phyloP scores from a whole-genome alignment of 176 grass and related monocot species.

The Juncus effusus region DNA sequence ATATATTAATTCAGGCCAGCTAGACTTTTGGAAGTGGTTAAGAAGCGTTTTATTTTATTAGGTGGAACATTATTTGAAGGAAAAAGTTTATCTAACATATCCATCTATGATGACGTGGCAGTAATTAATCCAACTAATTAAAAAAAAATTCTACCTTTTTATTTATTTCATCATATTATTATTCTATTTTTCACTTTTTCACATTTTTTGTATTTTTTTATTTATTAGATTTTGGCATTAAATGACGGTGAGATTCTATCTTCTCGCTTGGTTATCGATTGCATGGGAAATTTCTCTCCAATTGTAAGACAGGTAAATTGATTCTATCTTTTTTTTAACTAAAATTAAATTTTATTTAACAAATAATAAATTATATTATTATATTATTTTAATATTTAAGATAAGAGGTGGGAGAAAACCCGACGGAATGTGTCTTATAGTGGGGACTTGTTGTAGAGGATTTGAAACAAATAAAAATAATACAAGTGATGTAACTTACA shows the following conservation, averaged over 20 bases:
- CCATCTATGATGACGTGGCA: conserved; percentile 58
- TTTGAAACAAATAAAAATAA: conserved; percentile 46
- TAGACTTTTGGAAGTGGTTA: conserved; percentile 77
- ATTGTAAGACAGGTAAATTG: conserved; percentile 69
- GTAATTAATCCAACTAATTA: conserved; percentile 41
- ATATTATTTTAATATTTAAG: conserved; percentile 34
- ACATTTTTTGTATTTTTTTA: not conserved
- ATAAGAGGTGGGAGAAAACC: conserved; percentile 73
- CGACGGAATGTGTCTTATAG: conserved; percentile 95
- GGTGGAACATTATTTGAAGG: conserved; percentile 72
- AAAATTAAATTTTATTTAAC: too few relatives aligned
- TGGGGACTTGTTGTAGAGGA: conserved; percentile 80
- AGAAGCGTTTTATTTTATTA: conserved; percentile 70
- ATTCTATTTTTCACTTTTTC: too few relatives aligned
- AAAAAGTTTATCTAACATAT: conserved; percentile 54
- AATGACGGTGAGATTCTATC: conserved; percentile 52
- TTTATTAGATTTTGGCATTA: conserved; percentile 49
- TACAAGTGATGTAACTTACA: conserved; percentile 81
- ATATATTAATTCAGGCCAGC: conserved; percentile 51
- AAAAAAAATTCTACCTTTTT: too few relatives aligned
- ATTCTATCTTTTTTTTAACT: not conserved
- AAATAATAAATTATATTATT: conserved; percentile 8
- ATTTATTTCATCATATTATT: too few relatives aligned
- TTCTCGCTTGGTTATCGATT: conserved; percentile 67
- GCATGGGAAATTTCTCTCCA: conserved; percentile 98